A percentile compares a stretch with the other conserved stretches of the same genome.
Evolutionary conservation across 2,329 filamentous ascomycete genomes (phyloP).

Genomic region (Sarocladiaceae sp.): DNA sequence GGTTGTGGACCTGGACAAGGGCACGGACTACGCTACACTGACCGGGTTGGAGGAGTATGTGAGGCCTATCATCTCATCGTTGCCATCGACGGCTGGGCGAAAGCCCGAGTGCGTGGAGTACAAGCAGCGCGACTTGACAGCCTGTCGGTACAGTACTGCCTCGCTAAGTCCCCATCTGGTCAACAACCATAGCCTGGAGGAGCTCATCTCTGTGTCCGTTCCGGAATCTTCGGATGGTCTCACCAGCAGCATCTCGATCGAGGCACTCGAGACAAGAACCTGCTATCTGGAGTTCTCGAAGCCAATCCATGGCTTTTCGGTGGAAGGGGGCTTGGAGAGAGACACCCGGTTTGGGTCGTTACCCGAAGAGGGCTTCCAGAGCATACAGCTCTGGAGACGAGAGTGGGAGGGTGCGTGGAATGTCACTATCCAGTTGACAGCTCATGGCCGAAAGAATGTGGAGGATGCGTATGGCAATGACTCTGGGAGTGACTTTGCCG

Average conservation of each 20-base stretch:
- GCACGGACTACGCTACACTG: slow-evolving; percentile 63
- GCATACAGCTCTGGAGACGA: slow-evolving; percentile 75
- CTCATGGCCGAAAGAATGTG: not conserved
- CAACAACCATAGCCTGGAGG: slow-evolving; percentile 35
- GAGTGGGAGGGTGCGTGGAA: slow-evolving; percentile 72
- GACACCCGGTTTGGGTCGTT: slow-evolving; percentile 61
- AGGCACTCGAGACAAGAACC: slow-evolving; percentile 68
- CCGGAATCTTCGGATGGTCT: slow-evolving; percentile 27
- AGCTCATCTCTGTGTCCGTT: slow-evolving; percentile 57
- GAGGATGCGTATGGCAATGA: not conserved
- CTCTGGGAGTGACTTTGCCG: not conserved
- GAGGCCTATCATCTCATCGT: slow-evolving; percentile 54
- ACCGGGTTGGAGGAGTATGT: slow-evolving; percentile 64
- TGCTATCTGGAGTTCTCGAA: slow-evolving; percentile 68
- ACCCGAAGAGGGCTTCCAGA: slow-evolving; percentile 55
- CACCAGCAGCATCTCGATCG: slow-evolving; percentile 58
- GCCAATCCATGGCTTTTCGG: slow-evolving; percentile 58
- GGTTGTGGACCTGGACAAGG: slow-evolving; percentile 67
- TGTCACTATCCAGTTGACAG: slow-evolving; percentile 33
- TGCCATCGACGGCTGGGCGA: slow-evolving; percentile 66
- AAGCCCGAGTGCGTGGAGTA: slow-evolving; percentile 44
- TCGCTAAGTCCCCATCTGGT: slow-evolving; percentile 54
- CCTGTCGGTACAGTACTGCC: slow-evolving; percentile 65
- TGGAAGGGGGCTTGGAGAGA: slow-evolving; percentile 53
- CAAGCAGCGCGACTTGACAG: slow-evolving; percentile 43